Evolutionary conservation across 768 basidiomycete genomes (phyloP).

Genomic region (Neoboletus subvelutipes): DNA sequence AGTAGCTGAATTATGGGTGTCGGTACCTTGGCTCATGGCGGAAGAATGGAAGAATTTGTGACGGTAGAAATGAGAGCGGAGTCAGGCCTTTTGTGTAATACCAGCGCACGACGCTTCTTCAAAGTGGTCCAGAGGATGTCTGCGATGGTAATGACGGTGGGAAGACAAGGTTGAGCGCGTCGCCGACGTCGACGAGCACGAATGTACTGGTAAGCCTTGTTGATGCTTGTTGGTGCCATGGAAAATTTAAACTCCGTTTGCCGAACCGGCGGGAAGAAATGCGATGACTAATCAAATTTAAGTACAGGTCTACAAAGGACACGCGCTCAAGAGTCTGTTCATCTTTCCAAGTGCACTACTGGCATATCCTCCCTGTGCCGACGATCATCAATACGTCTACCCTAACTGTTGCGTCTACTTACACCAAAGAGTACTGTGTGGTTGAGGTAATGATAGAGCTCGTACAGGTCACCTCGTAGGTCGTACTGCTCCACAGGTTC

Average conservation of each 20-base stretch:
- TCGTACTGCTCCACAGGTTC: conserved; percentile 65
- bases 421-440: conserved; percentile 80
- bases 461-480: conserved; percentile 66
- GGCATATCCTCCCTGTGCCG: conserved; percentile 48
- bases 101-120: neutral
- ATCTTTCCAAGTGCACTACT: conserved; percentile 51
- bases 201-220: conserved; percentile 27
- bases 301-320: conserved; percentile 23
- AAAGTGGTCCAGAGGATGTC: neutral
- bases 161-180: conserved; percentile 18
- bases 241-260: conserved; percentile 15
- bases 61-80: neutral
- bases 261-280: neutral
- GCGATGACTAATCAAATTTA: conserved; percentile 16
- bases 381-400: neutral
- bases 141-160: conserved; percentile 9
- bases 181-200: conserved; percentile 21
- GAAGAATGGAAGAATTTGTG: neutral
- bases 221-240: conserved; percentile 22
- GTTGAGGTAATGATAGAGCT: conserved; percentile 80
- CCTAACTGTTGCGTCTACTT: conserved; percentile 26
- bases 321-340: conserved; percentile 39
- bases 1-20: conserved; percentile 18
- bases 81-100: neutral
- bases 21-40: conserved; percentile 35